phyloP scores from a whole-genome alignment of 2,329 filamentous ascomycete genomes.

The Scytalidium sp. region DNA sequence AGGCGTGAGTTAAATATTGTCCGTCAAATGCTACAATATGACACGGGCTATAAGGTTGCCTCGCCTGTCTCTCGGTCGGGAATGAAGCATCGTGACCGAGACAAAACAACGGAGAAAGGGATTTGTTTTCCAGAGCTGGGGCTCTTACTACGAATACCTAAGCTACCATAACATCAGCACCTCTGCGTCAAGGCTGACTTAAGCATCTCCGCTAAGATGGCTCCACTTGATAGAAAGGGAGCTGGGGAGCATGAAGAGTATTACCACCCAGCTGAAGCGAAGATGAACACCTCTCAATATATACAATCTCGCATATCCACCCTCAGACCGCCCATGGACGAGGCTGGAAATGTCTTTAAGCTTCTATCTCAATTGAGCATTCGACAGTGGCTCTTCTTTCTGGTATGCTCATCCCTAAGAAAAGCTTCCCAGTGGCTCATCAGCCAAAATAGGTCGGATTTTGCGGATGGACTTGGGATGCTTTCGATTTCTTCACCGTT shows the following conservation, averaged over 20 bases:
- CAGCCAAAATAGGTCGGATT: constrained; percentile 42
- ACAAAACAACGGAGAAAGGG: no score
- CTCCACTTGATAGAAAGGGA: background rate
- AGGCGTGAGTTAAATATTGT: no score
- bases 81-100: no score
- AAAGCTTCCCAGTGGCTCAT: background rate
- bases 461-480: constrained; percentile 66
- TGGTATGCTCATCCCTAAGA: background rate
- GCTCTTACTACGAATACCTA: no score
- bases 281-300: background rate
- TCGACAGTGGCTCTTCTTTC: background rate
- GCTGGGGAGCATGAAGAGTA: background rate
- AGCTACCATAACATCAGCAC: no score
- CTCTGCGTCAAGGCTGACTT: no score
- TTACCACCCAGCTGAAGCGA: background rate
- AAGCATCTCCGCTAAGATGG: constrained; percentile 25
- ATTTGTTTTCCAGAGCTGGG: no score
- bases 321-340: background rate
- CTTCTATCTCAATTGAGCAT: background rate
- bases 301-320: background rate
- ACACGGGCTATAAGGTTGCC: no score
- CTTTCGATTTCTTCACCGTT: constrained; percentile 77
- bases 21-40: no score
- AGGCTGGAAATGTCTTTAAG: background rate
- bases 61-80: no score